These are phyloP conservation scores for Aspergillus brunneoviolaceus DNA, from an alignment of 2,329 filamentous ascomycete species.

Conservation along the genomic window DNA sequence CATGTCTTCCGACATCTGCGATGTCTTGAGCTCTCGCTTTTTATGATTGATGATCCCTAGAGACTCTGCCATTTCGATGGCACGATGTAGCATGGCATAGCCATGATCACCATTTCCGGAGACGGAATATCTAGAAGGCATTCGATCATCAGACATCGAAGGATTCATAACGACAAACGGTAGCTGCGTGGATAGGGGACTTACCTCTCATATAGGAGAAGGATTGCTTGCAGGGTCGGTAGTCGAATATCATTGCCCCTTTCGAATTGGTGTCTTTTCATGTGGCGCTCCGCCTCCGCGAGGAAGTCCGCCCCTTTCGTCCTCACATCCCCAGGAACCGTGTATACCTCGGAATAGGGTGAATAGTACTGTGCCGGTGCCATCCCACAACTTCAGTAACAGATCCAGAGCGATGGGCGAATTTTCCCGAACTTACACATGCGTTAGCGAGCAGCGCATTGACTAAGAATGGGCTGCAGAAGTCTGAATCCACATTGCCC, in stretches of 20 bases:
- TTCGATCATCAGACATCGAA: neutral
- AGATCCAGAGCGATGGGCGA: too few species aligned
- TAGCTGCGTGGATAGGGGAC: neutral
- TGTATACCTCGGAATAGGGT: conserved; percentile 30
- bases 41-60: conserved; percentile 24
- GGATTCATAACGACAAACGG: neutral
- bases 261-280: conserved; percentile 15
- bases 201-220: conserved; percentile 30
- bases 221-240: conserved; percentile 24
- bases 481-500: conserved; percentile 54
- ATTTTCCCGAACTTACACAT: conserved; percentile 21
- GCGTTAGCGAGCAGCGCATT: conserved; percentile 73
- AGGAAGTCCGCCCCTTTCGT: conserved; percentile 29
- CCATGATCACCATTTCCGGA: conserved; percentile 27
- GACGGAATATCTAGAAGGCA: conserved; percentile 25
- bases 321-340: conserved; percentile 25
- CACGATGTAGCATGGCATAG: conserved; percentile 30
- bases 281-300: conserved; percentile 25
- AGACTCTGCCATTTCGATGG: conserved; percentile 25
- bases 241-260: conserved; percentile 16
- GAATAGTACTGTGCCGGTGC: conserved; percentile 23
- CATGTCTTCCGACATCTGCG: conserved; percentile 24
- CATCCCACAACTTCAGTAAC: too few species aligned
- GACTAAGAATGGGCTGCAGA: conserved; percentile 79
- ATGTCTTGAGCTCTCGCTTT: conserved; percentile 11